phyloP scores from a whole-genome alignment of 306 rosid species.

The Carpinus fangiana region DNA sequence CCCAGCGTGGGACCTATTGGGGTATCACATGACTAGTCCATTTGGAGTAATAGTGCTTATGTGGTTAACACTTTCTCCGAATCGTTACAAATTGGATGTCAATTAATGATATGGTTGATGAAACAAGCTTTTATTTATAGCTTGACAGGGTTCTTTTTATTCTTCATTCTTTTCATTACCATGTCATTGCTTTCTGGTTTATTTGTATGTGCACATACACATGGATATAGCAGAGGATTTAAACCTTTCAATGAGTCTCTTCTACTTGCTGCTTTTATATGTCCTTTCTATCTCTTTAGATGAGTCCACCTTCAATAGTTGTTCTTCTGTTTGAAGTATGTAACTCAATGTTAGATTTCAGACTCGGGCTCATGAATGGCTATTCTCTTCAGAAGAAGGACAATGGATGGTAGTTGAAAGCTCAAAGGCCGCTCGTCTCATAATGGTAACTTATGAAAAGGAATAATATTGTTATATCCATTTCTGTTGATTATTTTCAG shows the following conservation, averaged over 20 bases:
- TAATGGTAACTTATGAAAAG: slow-evolving; percentile 57
- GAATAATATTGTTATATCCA: not conserved
- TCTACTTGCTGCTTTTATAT: not conserved
- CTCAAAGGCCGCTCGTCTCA: slow-evolving; percentile 87
- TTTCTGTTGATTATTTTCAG: slow-evolving; percentile 13
- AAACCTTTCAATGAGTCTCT: not conserved
- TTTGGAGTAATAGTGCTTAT: no score
- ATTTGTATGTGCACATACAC: not conserved
- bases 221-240: not conserved
- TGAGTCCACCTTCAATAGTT: not conserved
- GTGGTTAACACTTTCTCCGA: no score
- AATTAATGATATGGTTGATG: not conserved
- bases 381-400: slow-evolving; percentile 93
- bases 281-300: not conserved
- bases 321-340: slow-evolving; percentile 26
- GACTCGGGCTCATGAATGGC: slow-evolving; percentile 87
- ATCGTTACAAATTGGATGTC: not conserved
- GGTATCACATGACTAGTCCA: no score
- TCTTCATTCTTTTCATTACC: not conserved
- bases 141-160: not conserved
- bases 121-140: not conserved
- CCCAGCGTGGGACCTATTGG: no score
- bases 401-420: slow-evolving; percentile 95
- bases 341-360: slow-evolving; percentile 47
- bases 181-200: not conserved